Conservation (phyloP, 1,139 yeast species). For the Sugiyamaella xylanicola region DNA sequence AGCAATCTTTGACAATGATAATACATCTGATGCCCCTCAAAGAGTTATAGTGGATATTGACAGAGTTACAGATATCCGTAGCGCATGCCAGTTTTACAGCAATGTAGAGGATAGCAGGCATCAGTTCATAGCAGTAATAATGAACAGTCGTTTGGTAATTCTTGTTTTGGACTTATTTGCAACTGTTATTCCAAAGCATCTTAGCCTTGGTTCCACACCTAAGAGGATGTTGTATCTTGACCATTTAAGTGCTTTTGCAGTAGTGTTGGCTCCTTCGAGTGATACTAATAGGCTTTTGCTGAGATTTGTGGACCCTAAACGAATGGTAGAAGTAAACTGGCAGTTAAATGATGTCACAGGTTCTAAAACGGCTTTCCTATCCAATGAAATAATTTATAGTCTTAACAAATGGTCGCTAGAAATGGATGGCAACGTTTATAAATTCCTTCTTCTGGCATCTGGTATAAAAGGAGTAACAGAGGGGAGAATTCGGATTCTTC, state of each 20-base stretch:
- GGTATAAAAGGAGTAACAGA: slow-evolving; percentile 8
- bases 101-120: slow-evolving; percentile 9
- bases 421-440: slow-evolving; percentile 22
- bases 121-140: slow-evolving; percentile 42
- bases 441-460: slow-evolving; percentile 29
- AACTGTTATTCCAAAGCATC: slow-evolving; percentile 37
- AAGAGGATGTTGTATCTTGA: slow-evolving; percentile 45
- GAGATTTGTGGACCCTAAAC: slow-evolving; percentile 39
- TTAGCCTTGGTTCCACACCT: slow-evolving; percentile 47
- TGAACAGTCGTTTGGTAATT: slow-evolving; percentile 55
- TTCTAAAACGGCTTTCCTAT: not conserved
- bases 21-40: slow-evolving; percentile 8
- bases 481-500: slow-evolving; percentile 24
- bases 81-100: slow-evolving; percentile 17
- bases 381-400: slow-evolving; percentile 25
- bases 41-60: slow-evolving; percentile 14
- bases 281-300: slow-evolving; percentile 13
- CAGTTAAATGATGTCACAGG: not conserved
- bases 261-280: slow-evolving; percentile 28
- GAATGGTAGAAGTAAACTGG: slow-evolving; percentile 14
- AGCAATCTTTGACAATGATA: slow-evolving; percentile 6
- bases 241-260: slow-evolving; percentile 45
- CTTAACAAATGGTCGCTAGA: slow-evolving; percentile 28
- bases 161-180: slow-evolving; percentile 39
- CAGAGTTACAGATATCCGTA: slow-evolving; percentile 9